These are phyloP conservation scores for Patellifolia procumbens DNA, from an alignment of 179 eudicot genomes.

Conservation along the genomic window DNA sequence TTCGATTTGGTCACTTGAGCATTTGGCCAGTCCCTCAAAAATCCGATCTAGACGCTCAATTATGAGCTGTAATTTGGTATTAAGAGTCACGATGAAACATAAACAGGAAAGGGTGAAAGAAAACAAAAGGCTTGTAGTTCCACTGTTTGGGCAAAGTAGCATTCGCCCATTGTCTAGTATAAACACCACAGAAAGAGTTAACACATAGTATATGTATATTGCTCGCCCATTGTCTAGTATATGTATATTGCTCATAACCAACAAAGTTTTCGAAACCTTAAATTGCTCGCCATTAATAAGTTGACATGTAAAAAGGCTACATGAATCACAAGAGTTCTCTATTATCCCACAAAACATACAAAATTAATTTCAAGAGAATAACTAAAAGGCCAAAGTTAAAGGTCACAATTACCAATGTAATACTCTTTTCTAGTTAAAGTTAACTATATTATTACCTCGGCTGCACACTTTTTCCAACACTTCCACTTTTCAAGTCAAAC, in stretches of 20 bases:
- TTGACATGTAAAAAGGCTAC: not conserved
- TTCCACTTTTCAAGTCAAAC: no score
- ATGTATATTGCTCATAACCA: not conserved
- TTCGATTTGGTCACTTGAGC: not conserved
- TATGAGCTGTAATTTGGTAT: not conserved
- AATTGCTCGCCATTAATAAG: not conserved
- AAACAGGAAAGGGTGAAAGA: not conserved
- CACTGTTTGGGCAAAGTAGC: not conserved
- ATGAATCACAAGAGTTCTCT: no score
- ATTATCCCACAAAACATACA: not conserved
- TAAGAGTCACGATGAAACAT: not conserved
- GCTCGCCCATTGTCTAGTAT: not conserved
- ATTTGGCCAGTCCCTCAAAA: not conserved
- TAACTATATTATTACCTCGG: no score
- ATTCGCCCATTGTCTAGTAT: not conserved
- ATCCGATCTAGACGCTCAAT: no score
- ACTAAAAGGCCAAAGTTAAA: no score
- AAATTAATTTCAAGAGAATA: no score
- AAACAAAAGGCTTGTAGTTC: not conserved
- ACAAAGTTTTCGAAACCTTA: not conserved
- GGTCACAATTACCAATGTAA: no score
- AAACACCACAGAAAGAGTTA: not conserved
- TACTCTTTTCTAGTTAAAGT: no score
- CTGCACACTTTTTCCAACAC: no score
- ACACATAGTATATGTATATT: no score